Conservation (phyloP, 1,139 yeast genomes). For the Nakaseomyces uthaithaninus region DNA sequence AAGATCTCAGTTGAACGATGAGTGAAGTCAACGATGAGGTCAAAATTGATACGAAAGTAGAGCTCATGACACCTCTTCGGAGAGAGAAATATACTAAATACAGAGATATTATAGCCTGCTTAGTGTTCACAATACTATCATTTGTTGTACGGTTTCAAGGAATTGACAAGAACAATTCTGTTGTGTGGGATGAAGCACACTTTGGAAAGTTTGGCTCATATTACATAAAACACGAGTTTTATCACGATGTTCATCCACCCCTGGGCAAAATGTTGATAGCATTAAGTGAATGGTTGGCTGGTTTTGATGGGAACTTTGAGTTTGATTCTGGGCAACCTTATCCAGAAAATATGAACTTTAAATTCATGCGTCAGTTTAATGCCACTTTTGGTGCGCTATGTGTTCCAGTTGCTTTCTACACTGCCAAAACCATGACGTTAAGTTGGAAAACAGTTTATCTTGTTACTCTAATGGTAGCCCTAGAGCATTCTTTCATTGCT, state of each 20-base stretch:
- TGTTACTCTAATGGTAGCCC: constrained; percentile 49
- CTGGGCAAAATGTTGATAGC: constrained; percentile 65
- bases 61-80: background rate
- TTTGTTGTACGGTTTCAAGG: constrained; percentile 59
- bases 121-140: constrained; percentile 48
- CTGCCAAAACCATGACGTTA: constrained; percentile 46
- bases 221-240: constrained; percentile 56
- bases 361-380: constrained; percentile 58
- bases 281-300: constrained; percentile 58
- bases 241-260: constrained; percentile 77
- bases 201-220: constrained; percentile 56
- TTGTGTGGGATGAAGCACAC: constrained; percentile 97
- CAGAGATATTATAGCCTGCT: constrained; percentile 5
- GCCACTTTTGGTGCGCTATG: constrained; percentile 54
- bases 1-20: background rate
- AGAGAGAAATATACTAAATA: background rate
- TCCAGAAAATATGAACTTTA: constrained; percentile 49
- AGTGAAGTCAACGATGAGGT: background rate
- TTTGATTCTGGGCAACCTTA: constrained; percentile 55
- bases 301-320: constrained; percentile 55
- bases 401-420: constrained; percentile 56
- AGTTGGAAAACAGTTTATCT: constrained; percentile 42
- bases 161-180: constrained; percentile 55
- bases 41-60: background rate
- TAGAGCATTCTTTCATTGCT: constrained; percentile 59